phyloP scores from a whole-genome alignment of 805 yeast genomes.

The Komagataella pseudopastoris region DNA sequence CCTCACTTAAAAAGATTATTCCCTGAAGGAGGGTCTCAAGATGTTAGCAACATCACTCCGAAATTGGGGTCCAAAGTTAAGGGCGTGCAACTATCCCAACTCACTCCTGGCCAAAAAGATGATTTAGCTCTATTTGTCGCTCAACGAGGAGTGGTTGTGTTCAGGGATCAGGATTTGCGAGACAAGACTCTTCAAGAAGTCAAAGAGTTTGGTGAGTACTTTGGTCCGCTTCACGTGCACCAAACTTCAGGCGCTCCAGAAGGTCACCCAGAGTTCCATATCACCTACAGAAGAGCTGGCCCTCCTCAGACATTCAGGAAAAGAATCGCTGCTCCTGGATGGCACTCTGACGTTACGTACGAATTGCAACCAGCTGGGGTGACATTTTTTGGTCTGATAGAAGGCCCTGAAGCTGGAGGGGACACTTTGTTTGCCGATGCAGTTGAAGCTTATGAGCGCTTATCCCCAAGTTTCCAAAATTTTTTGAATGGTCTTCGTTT shows the following conservation, averaged over 20 bases:
- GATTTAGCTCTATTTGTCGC: conserved; percentile 61
- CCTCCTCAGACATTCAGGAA: conserved; percentile 25
- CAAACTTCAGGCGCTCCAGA: conserved; percentile 64
- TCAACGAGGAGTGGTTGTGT: conserved; percentile 55
- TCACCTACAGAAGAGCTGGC: conserved; percentile 39
- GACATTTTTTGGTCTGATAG: conserved; percentile 53
- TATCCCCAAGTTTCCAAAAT: conserved; percentile 51
- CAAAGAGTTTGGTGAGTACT: conserved; percentile 43
- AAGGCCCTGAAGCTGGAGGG: conserved; percentile 54
- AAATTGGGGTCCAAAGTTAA: conserved; percentile 54
- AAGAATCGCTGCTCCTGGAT: conserved; percentile 17
- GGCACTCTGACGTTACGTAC: conserved; percentile 70
- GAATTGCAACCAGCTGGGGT: conserved; percentile 63
- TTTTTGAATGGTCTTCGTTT: conserved; percentile 50
- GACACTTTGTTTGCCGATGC: conserved; percentile 72
- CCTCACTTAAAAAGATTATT: conserved; percentile 36
- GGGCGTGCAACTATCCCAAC: conserved; percentile 44
- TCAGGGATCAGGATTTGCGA: conserved; percentile 55
- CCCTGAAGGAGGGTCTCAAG: conserved; percentile 12
- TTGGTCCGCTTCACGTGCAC: conserved; percentile 62
- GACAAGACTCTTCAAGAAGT: conserved; percentile 33
- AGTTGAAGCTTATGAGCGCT: conserved; percentile 55
- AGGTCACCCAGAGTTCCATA: conserved; percentile 44
- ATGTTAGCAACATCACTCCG: conserved; percentile 39
- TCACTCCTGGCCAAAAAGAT: conserved; percentile 42